A percentile compares a stretch with the other conserved stretches of the same genome.
Evolutionary conservation across 208 protist species (phyloP).

Genomic region (Acanthamoeba healyi): DNA sequence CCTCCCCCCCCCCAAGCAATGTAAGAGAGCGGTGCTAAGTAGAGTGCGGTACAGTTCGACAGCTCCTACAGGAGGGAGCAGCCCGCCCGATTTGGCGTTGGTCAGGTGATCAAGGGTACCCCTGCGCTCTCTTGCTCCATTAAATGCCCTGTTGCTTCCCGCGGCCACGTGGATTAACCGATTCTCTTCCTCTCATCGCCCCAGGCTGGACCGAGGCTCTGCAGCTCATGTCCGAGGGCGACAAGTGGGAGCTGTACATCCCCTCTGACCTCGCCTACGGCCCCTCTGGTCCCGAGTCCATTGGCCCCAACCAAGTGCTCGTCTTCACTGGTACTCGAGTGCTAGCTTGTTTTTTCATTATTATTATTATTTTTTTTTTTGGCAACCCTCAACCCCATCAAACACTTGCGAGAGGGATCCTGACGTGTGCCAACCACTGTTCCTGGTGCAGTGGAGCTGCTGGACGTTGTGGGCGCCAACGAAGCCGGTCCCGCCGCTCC

Average conservation of each 20-base stretch:
- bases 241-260: slow-evolving; percentile 70
- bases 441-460: slow-evolving; percentile 5
- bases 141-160: too few species aligned
- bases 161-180: too few species aligned
- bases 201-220: slow-evolving; percentile 58
- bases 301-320: slow-evolving; percentile 36
- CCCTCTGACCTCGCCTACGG: slow-evolving; percentile 33
- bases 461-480: background rate
- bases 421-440: too few species aligned
- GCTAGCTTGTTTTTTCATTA: background rate
- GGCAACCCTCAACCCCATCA: too few species aligned
- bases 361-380: too few species aligned
- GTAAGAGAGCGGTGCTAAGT: too few species aligned
- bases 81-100: slow-evolving; percentile 23
- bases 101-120: slow-evolving; percentile 40
- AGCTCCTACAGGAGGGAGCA: slow-evolving; percentile 18
- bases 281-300: background rate
- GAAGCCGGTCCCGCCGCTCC: background rate
- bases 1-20: too few species aligned
- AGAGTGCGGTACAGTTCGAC: too few species aligned
- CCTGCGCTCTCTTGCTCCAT: too few species aligned
- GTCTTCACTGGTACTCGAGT: background rate
- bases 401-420: too few species aligned
- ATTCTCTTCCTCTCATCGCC: too few species aligned
- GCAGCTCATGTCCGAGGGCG: slow-evolving; percentile 12